A percentile compares a stretch with the other conserved stretches of the same genome.
Conservation (phyloP, 768 basidiomycete species). For the Cubamyces lactineus region DNA sequence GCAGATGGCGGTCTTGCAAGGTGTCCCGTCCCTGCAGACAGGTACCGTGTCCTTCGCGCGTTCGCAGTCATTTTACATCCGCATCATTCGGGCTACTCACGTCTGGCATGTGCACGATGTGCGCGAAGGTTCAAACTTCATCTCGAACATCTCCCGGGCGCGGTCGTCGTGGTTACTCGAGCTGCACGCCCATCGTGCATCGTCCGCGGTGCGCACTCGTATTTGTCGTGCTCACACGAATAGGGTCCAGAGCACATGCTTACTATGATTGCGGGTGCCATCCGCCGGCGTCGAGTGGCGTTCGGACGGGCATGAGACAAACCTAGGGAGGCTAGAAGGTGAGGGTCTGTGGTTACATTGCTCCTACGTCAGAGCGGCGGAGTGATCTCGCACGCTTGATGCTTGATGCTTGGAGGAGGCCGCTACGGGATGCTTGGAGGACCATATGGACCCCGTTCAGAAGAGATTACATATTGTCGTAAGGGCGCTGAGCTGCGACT, state of each 20-base stretch:
- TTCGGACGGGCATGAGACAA: slow-evolving; percentile 1
- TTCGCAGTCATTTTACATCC: not conserved
- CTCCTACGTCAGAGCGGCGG: not conserved
- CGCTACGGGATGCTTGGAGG: not conserved
- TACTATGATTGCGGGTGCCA: not conserved
- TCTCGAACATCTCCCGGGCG: not conserved
- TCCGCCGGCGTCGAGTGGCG: not conserved
- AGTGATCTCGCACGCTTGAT: not conserved
- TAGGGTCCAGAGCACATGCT: not conserved
- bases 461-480: not conserved
- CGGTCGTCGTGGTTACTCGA: not conserved
- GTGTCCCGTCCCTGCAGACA: not conserved
- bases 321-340: not conserved
- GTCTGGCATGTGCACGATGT: not conserved
- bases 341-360: not conserved
- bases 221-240: not conserved
- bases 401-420: not conserved
- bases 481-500: not conserved
- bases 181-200: not conserved
- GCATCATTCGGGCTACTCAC: not conserved
- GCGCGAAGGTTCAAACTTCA: not conserved
- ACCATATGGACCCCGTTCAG: not conserved
- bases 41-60: not conserved
- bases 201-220: not conserved
- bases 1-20: not conserved